Base-by-base conservation (phyloP, 345 rosid species). In the Salix purpurea region DNA sequence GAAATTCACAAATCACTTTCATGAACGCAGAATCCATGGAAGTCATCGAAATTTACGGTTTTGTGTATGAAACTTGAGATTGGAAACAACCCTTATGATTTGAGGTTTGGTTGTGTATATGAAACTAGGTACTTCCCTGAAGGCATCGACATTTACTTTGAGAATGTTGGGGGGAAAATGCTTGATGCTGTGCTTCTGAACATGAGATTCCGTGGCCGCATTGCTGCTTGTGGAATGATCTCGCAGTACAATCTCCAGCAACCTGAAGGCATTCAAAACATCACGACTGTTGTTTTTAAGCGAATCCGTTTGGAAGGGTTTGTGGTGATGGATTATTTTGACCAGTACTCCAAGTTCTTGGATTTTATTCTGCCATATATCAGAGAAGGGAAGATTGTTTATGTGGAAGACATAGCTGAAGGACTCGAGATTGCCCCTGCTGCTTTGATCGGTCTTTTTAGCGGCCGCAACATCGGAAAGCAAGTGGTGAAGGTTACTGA, bases 101-200 rank as follows among this genome's bases (percentile, higher is more conserved):
- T 44, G 50, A 44, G 15, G 50, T 32, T 52, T 28, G 5, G 15
- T 19, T 60, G 0, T 34, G 37, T 34, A 34, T 34, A 34, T 34
- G 37, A 34, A 34, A 12, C 28, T 66, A 88, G 89, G 81, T 88
- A 70, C 73, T 88, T 90, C 64, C 91, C 90, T 2, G 84, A 86
- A 76, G 92, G 90, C 73, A 88, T 86, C 12, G 90, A 89, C 74
- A 87, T 89, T 65, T 86, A 87, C 83, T 87, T 87, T 58, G 90
- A 87, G 58, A 86, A 83, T 16, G 88, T 88, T 37, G 91, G 91
- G 32, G 90, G 93, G 13, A 78, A 85, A 77, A n/a, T n/a, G n/a
- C n/a, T n/a, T n/a, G n/a, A 88, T 86, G 89, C 87, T 5, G 91
- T 88, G 54, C 90, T 90, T 4, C 39, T 72, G n/a, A 86, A 85